phyloP scores from a whole-genome alignment of 2,329 filamentous ascomycete genomes.

The Gaeumannomyces sp. region DNA sequence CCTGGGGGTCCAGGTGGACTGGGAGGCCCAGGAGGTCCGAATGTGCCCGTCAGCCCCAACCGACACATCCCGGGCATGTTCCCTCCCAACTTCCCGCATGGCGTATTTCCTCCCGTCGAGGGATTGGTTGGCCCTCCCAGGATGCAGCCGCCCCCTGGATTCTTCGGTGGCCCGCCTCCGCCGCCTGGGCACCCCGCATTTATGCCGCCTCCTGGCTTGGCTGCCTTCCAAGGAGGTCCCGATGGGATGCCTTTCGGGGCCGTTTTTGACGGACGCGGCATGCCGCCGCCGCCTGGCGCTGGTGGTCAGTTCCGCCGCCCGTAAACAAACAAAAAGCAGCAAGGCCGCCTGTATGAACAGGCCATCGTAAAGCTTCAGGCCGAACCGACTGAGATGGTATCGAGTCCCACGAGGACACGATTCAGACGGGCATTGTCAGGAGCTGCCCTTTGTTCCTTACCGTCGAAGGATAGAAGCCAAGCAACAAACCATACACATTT shows the following conservation, averaged over 20 bases:
- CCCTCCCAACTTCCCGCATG: constrained; percentile 55
- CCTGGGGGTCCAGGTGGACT: constrained; percentile 33
- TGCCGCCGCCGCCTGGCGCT: constrained; percentile 19
- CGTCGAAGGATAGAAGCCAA: not conserved
- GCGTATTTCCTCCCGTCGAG: constrained; percentile 41
- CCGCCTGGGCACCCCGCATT: constrained; percentile 34
- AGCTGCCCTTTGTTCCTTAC: not conserved
- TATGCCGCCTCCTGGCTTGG: constrained; percentile 48
- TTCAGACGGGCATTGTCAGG: not conserved
- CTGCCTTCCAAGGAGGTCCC: constrained; percentile 49
- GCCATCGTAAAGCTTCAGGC: not conserved
- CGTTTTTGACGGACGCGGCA: constrained; percentile 42
- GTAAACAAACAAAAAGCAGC: not conserved
- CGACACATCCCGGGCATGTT: constrained; percentile 40
- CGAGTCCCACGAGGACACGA: not conserved
- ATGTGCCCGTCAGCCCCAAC: constrained; percentile 40
- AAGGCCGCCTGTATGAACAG: not conserved
- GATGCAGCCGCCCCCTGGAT: constrained; percentile 53
- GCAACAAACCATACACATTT: not conserved
- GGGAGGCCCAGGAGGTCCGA: constrained; percentile 50
- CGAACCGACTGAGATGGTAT: not conserved
- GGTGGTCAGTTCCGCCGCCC: constrained; percentile 14
- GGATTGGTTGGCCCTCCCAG: constrained; percentile 44
- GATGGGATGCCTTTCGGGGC: constrained; percentile 38
- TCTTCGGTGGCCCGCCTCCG: constrained; percentile 40